phyloP scores from a whole-genome alignment of 2,329 filamentous ascomycete genomes.

The Nothopassalora personata region DNA sequence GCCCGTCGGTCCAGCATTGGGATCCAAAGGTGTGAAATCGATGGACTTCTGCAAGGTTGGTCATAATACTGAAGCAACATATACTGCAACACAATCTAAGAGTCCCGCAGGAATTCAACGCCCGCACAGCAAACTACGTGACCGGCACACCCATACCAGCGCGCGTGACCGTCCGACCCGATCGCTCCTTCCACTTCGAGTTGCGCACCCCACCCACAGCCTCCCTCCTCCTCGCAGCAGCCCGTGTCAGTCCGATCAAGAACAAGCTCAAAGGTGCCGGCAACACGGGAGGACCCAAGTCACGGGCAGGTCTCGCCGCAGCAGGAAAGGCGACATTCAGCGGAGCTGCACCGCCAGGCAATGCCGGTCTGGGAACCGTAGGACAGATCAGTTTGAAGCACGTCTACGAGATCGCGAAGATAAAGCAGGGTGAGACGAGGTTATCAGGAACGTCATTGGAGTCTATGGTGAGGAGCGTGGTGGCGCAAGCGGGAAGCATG shows the following conservation, averaged over 20 bases:
- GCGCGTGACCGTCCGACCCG: constrained; percentile 83
- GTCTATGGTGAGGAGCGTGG: constrained; percentile 69
- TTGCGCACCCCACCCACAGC: constrained; percentile 88
- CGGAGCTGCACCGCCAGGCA: constrained; percentile 33
- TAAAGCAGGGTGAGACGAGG: constrained; percentile 61
- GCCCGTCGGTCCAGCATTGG: constrained; percentile 90
- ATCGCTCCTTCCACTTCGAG: constrained; percentile 90
- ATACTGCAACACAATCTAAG: constrained; percentile 4
- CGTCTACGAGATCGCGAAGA: constrained; percentile 94
- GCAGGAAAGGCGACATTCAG: constrained; percentile 33
- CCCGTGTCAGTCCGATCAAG: constrained; percentile 69
- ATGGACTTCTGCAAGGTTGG: constrained; percentile 99
- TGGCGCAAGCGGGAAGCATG: constrained; percentile 48
- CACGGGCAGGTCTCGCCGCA: constrained; percentile 33
- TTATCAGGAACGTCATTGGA: constrained; percentile 71
- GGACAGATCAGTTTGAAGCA: constrained; percentile 90
- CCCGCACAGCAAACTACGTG: constrained; percentile 68
- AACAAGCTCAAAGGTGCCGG: constrained; percentile 69
- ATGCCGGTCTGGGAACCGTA: constrained; percentile 70
- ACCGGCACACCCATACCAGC: constrained; percentile 83
- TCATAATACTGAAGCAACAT: neutral
- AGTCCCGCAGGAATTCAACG: constrained; percentile 21
- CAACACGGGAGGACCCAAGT: constrained; percentile 44
- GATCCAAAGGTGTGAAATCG: constrained; percentile 95
- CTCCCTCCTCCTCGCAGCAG: constrained; percentile 78